phyloP scores from a whole-genome alignment of 75 land plant species.

The Picea sitchensis region DNA sequence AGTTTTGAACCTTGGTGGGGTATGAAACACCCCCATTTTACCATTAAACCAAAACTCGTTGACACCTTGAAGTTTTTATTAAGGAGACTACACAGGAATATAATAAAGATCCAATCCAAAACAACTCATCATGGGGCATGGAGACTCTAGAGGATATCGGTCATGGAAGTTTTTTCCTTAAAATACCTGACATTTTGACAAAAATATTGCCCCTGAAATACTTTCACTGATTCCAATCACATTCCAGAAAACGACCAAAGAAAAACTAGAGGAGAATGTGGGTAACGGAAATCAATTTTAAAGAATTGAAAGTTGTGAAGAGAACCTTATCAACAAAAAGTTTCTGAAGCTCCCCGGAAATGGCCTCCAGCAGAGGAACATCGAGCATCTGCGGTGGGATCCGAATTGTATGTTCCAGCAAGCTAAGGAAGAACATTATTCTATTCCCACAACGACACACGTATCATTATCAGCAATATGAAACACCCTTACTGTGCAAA shows the following conservation, averaged over 20 bases:
- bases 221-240: no score
- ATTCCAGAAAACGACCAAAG: no score
- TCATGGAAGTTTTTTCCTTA: not conserved
- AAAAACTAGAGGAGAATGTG: not conserved
- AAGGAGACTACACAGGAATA: not conserved
- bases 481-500: no score
- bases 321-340: conserved; percentile 82
- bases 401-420: conserved; percentile 66
- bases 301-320: not conserved
- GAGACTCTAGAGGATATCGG: not conserved
- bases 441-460: not conserved
- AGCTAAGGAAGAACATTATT: conserved; percentile 66
- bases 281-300: not conserved
- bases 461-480: not conserved
- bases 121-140: not conserved
- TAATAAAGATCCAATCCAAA: not conserved
- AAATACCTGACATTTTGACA: not conserved
- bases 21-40: no score
- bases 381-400: conserved; percentile 66
- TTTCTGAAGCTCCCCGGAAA: conserved; percentile 52
- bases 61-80: not conserved
- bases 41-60: no score
- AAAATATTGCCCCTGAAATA: not conserved
- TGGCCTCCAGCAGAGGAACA: conserved; percentile 52
- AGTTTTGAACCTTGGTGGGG: no score